Conservation (phyloP, 1,284 basidiomycete genomes). For the Cutaneotrichosporon dermatis region DNA sequence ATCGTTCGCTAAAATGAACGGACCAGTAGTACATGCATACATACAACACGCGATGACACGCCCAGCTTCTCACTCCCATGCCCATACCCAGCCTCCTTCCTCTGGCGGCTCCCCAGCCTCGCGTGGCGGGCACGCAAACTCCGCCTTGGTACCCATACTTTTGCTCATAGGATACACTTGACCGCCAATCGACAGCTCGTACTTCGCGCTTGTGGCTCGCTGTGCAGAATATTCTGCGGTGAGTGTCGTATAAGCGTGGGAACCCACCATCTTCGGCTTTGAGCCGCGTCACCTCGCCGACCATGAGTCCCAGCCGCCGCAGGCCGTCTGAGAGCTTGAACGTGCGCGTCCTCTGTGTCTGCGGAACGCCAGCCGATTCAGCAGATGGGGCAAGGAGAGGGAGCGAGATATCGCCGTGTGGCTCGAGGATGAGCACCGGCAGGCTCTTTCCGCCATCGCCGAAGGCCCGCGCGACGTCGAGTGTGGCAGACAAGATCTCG, state of each 20-base stretch:
- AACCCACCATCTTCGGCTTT: not conserved
- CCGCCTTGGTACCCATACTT: conserved; percentile 1
- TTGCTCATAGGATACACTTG: conserved; percentile 4
- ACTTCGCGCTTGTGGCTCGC: not conserved
- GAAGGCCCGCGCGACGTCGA: conserved; percentile 24
- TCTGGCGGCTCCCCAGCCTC: not conserved
- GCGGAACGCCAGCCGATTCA: conserved; percentile 7
- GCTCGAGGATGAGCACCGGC: conserved; percentile 37
- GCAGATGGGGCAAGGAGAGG: conserved; percentile 27
- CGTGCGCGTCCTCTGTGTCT: conserved; percentile 22
- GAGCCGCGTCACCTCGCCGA: not conserved
- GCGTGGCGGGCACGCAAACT: conserved; percentile 5
- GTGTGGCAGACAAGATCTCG: conserved; percentile 27
- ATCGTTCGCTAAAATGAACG: no score
- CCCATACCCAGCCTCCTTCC: conserved; percentile 8
- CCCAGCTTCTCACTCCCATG: conserved; percentile 2
- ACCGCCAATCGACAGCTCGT: not conserved
- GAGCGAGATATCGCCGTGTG: conserved; percentile 19
- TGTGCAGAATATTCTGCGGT: not conserved
- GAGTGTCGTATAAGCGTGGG: not conserved
- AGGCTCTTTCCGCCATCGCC: conserved; percentile 6
- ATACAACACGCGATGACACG: not conserved
- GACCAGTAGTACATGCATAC: not conserved
- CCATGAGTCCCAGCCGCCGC: conserved; percentile 22
- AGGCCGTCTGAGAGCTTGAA: conserved; percentile 27